Evolutionary conservation across 345 rosid species (phyloP).

Genomic region (Cardamine chenopodiifolia): DNA sequence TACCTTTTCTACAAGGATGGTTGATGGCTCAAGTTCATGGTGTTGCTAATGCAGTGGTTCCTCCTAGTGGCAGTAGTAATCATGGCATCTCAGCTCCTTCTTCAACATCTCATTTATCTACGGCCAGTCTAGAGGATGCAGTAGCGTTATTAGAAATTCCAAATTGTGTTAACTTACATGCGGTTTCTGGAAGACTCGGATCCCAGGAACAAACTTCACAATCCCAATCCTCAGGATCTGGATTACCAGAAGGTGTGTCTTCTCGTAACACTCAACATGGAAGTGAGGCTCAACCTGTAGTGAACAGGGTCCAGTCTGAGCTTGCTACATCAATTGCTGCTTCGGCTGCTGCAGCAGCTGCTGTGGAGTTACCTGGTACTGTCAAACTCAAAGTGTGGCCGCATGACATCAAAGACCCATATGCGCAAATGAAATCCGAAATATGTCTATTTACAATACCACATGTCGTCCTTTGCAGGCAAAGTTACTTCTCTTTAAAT

Average conservation of each 20-base stretch:
- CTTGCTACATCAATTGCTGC: constrained; percentile 47
- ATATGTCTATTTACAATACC: constrained; percentile 72
- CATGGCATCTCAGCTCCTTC: constrained; percentile 48
- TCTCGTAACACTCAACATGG: constrained; percentile 41
- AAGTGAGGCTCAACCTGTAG: constrained; percentile 53
- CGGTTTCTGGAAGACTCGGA: constrained; percentile 51
- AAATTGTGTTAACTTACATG: constrained; percentile 51
- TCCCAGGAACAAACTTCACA: constrained; percentile 46
- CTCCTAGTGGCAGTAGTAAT: constrained; percentile 46
- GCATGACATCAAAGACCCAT: constrained; percentile 73
- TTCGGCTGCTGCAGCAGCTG: constrained; percentile 28
- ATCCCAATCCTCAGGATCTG: constrained; percentile 49
- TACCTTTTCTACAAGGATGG: constrained; percentile 77
- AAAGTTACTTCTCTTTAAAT: constrained; percentile 21
- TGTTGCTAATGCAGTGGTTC: constrained; percentile 48
- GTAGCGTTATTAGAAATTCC: constrained; percentile 54
- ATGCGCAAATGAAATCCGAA: constrained; percentile 55
- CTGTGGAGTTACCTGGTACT: constrained; percentile 92
- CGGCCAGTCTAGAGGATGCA: constrained; percentile 53
- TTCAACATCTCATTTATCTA: constrained; percentile 43
- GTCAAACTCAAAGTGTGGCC: constrained; percentile 91
- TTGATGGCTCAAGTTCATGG: constrained; percentile 71
- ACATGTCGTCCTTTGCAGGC: constrained; percentile 97
- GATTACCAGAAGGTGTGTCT: constrained; percentile 45
- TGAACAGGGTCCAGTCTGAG: constrained; percentile 70